Conservation (phyloP, 2,329 filamentous ascomycete species). For the Geoglossum cookeanum region DNA sequence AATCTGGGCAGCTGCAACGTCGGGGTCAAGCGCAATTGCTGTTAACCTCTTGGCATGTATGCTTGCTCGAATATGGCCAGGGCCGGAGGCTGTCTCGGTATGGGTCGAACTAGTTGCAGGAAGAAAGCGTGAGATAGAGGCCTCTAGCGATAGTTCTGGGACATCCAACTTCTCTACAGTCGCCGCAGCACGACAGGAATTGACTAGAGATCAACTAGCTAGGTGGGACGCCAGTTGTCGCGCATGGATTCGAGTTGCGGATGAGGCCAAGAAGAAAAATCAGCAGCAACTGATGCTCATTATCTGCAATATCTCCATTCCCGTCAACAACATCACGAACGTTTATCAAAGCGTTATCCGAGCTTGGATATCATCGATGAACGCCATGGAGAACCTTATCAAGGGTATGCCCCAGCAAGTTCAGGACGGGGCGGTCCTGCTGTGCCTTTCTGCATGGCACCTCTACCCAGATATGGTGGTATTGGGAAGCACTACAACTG, state of each 20-base stretch:
- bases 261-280: conserved; percentile 12
- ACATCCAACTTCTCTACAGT: background rate
- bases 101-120: conserved; percentile 17
- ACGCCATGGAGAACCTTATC: conserved; percentile 9
- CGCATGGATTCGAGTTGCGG: conserved; percentile 20
- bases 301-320: conserved; percentile 14
- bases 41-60: conserved; percentile 20
- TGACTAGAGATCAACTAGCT: conserved; percentile 15
- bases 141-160: background rate
- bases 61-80: conserved; percentile 14
- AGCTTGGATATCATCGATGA: background rate
- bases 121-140: background rate
- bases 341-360: conserved; percentile 1
- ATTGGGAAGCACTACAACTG: background rate
- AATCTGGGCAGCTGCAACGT: conserved; percentile 7
- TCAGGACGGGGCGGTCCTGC: conserved; percentile 13
- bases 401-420: conserved; percentile 13
- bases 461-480: conserved; percentile 18
- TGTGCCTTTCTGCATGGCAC: conserved; percentile 19
- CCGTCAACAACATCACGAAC: conserved; percentile 10
- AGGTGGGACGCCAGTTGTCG: conserved; percentile 22
- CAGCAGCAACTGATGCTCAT: conserved; percentile 16
- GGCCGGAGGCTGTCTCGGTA: conserved; percentile 15
- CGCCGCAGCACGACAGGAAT: conserved; percentile 7
- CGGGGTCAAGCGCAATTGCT: conserved; percentile 13